Percentiles rank a stretch among this genome's conserved stretches.
Evolutionary conservation across 2,329 filamentous ascomycete genomes (phyloP).

Genomic region (Xylariaceae sp.): DNA sequence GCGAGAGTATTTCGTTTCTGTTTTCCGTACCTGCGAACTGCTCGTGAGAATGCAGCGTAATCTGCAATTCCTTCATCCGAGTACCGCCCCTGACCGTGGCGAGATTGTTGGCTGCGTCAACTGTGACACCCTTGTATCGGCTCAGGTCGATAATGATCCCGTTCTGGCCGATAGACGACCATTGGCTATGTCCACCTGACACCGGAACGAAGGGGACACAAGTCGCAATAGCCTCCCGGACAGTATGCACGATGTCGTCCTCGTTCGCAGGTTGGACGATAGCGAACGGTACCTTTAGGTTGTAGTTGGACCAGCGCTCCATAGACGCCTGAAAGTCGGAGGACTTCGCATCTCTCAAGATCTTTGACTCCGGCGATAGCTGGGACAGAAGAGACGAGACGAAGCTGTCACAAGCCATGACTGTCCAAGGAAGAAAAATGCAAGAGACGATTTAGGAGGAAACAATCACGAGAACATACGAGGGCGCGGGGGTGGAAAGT

Average conservation of each 20-base stretch:
- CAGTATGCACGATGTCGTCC: slow-evolving; percentile 1
- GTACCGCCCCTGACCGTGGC: slow-evolving; percentile 18
- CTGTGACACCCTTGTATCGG: slow-evolving; percentile 3
- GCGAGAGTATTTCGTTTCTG: background rate
- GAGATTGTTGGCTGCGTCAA: slow-evolving; percentile 41
- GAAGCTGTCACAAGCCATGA: background rate
- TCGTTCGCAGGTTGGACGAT: slow-evolving; percentile 10
- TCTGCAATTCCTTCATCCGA: slow-evolving; percentile 9
- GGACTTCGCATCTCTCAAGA: background rate
- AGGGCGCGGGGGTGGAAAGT: too few species aligned
- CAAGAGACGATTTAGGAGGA: too few species aligned
- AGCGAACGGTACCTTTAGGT: slow-evolving; percentile 3
- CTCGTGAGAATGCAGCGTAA: slow-evolving; percentile 5
- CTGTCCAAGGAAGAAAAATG: too few species aligned
- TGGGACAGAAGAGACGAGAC: background rate
- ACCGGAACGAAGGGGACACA: slow-evolving; percentile 17
- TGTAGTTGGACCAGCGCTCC: slow-evolving; percentile 10
- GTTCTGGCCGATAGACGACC: slow-evolving; percentile 18
- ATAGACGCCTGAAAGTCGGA: slow-evolving; percentile 3
- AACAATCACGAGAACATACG: too few species aligned
- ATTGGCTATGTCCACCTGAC: slow-evolving; percentile 18
- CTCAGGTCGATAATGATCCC: slow-evolving; percentile 23
- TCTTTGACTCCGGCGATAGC: slow-evolving; percentile 2
- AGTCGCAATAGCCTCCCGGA: slow-evolving; percentile 4
- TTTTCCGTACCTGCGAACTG: slow-evolving; percentile 21